Conservation (phyloP, 2,329 filamentous ascomycete genomes). For the Biscogniauxia sp. region DNA sequence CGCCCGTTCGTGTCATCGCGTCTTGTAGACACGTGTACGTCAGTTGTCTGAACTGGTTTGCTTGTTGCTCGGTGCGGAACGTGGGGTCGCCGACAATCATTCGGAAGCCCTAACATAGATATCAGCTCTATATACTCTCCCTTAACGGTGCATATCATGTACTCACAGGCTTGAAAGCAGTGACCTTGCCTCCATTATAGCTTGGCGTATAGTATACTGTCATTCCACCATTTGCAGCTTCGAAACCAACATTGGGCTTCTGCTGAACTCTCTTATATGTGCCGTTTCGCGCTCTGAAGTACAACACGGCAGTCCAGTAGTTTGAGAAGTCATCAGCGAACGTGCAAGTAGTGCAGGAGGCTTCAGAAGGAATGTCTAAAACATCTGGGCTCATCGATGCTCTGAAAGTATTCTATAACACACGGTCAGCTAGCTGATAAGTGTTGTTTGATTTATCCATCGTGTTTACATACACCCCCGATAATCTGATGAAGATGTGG, state of each 20-base stretch:
- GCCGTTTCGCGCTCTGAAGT: conserved; percentile 38
- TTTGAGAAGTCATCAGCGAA: conserved; percentile 42
- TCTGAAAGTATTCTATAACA: conserved; percentile 32
- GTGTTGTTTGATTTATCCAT: not conserved
- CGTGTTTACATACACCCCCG: conserved; percentile 23
- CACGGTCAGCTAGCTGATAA: not conserved
- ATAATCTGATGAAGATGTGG: conserved; percentile 31
- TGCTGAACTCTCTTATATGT: conserved; percentile 33
- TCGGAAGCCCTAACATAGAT: conserved; percentile 34
- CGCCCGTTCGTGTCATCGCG: conserved; percentile 35
- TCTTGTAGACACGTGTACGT: conserved; percentile 41
- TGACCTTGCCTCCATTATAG: conserved; percentile 35
- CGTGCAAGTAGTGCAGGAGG: conserved; percentile 43
- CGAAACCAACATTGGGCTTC: conserved; percentile 29
- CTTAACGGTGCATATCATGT: not conserved
- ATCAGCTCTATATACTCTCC: not conserved
- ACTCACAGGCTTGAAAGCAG: conserved; percentile 40
- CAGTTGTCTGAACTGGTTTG: conserved; percentile 39
- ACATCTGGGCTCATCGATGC: conserved; percentile 26
- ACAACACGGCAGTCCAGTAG: conserved; percentile 42
- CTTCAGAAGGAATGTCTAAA: conserved; percentile 28
- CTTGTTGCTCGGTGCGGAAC: conserved; percentile 32
- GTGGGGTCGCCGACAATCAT: conserved; percentile 41
- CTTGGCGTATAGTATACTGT: conserved; percentile 42
- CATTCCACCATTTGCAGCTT: conserved; percentile 37